phyloP scores from a whole-genome alignment of 192 early-diverging fungal genomes.

The Entomortierella parvispora region DNA sequence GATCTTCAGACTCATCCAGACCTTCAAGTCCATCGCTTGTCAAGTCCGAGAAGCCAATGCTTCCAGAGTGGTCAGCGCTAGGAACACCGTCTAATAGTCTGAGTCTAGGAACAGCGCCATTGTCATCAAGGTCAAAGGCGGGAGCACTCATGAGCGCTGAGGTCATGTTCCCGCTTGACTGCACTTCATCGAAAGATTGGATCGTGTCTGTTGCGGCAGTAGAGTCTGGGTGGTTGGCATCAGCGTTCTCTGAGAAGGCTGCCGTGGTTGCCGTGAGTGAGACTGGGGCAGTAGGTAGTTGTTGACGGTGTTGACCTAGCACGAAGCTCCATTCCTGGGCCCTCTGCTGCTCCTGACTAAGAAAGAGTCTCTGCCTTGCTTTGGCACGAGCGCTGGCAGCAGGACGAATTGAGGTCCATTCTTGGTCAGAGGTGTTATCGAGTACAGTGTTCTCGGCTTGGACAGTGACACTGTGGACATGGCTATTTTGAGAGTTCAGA shows the following conservation, averaged over 20 bases:
- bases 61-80: background rate
- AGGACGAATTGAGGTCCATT: slow-evolving; percentile 31
- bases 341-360: slow-evolving; percentile 17
- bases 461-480: no score
- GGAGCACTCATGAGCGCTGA: no score
- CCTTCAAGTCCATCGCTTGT: slow-evolving; percentile 14
- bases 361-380: slow-evolving; percentile 19
- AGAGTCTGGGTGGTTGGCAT: background rate
- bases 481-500: no score
- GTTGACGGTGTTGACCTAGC: slow-evolving; percentile 11
- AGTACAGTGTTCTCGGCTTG: slow-evolving; percentile 10
- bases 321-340: slow-evolving; percentile 40
- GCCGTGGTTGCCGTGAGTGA: background rate
- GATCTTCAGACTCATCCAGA: slow-evolving; percentile 20
- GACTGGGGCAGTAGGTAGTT: background rate
- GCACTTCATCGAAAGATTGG: background rate
- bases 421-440: slow-evolving; percentile 14
- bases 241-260: no score
- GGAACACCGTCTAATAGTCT: background rate
- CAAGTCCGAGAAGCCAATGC: slow-evolving; percentile 16
- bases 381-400: slow-evolving; percentile 8
- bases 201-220: no score
- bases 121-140: background rate
- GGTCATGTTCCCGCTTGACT: background rate
- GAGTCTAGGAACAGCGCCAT: background rate